Base-by-base conservation (phyloP, 2,329 filamentous ascomycete species). In the Microcera coccophila region DNA sequence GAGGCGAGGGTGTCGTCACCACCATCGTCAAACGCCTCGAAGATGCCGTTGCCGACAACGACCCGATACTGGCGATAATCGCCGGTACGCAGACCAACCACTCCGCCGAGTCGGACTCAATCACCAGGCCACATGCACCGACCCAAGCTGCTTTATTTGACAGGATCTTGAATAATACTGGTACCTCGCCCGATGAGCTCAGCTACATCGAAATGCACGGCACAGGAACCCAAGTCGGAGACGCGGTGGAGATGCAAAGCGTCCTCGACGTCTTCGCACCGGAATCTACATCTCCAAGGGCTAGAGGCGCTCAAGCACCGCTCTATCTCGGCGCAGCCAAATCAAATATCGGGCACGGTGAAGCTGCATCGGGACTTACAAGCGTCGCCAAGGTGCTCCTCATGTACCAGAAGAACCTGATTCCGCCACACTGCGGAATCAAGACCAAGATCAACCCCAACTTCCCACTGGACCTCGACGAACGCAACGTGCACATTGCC, bases 141-240 rank as follows among this genome's bases (percentile, higher is more conserved):
- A 84, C 85, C 0, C 89, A 94, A 63, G 80, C 85, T 11, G 71
- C 77, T 36, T 69, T 93, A 9, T 91, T 85, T 56, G 76, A 78
- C 42, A 73, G 79, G 29, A 81, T 93, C 20, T 73, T 91, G 1
- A 77, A 84, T 36, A 78, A 86, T 33, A 83, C 86, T 32, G 83
- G 84, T 45, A 76, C 93, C 17, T 82, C 90, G 57, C 84, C 87
- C 2, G 75, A 81, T 38, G 85, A 90, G 49, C 76, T 95, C 37
- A 82, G 82, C 63, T 94, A 91, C 58, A 82, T 95, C 8, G 89
- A 94, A 66, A 89, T 93, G 82, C 88, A 95, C 62, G 89, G 87
- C 14, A 95, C 89, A 3, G 89, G 89, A 22, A 95, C 87, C 0
- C 87, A 93, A 63, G 87, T 85, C 22, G 89, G 87, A 47, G 89